Base-by-base conservation (phyloP, 805 yeast species). In the Kazachstania psychrophila region DNA sequence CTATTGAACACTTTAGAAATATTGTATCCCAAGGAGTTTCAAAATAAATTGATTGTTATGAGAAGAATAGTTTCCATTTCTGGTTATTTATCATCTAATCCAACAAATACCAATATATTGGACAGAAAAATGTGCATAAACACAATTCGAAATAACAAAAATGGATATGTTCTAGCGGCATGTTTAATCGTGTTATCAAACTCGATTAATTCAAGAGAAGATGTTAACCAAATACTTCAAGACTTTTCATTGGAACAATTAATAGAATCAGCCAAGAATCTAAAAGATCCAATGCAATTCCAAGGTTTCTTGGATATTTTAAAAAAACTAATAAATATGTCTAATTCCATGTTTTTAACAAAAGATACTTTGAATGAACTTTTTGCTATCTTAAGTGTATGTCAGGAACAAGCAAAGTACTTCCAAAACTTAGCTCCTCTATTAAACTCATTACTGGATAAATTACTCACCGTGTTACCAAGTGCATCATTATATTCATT, bases 221-320 rank as follows among this genome's bases (percentile, higher is more conserved):
- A 50, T 32, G 57, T 43, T 2, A 36, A 53, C 25, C 38, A 37
- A 1, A 36, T 54, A 6, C 25, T 40, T 16, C 30, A 46, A 5
- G 13, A 33, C 6, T 26, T 56, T 10, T 17, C 46, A 2, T 23
- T 48, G 6, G 41, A 41, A 7, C 24, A 44, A 8, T 13, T 58
- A 3, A 43, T 54, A 3, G n/a, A 35, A 1, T 33, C 33, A 6
- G 38, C 45, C 5, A 23, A 31, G 6, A 34, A 27, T 6, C 38
- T 58, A 10, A 46, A 38, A 17, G 64, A 60, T 33, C 62, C 62
- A 5, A 40, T 56, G 39, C 55, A 56, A 35, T 54, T 40, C 27
- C 62, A 58, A 41, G 61, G 63, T 2, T 49, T 48, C 26, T 34
- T 60, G 6, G 59, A 54, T 38, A 36, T 56, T 12, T 23, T 49